phyloP scores from a whole-genome alignment of 2,329 filamentous ascomycete species.

The Pseudopithomyces chartarum region DNA sequence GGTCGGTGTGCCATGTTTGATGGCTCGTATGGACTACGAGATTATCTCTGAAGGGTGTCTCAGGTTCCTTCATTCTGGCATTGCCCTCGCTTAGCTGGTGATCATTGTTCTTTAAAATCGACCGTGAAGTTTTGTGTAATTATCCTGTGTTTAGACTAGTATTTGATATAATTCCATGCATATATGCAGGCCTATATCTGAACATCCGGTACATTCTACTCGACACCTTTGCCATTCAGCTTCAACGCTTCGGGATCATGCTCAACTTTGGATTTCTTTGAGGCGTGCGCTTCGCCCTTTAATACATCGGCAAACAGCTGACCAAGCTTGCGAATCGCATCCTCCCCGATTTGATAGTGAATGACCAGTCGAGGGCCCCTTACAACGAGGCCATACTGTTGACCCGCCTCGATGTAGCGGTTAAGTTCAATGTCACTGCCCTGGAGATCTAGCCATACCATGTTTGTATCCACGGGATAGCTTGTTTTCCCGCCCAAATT shows the following conservation, averaged over 20 bases:
- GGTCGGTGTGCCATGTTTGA: background rate
- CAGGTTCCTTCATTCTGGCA: background rate
- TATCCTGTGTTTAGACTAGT: too few species aligned
- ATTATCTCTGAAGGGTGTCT: background rate
- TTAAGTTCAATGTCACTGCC: conserved; percentile 59
- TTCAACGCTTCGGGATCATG: conserved; percentile 26
- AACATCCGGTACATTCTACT: conserved; percentile 14
- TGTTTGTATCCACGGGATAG: conserved; percentile 83
- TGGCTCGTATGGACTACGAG: conserved; percentile 1
- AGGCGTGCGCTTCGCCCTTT: conserved; percentile 17
- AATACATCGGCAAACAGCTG: conserved; percentile 26
- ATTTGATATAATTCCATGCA: too few species aligned
- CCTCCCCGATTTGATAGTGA: conserved; percentile 74
- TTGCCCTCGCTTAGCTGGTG: too few species aligned
- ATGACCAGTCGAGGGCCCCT: conserved; percentile 66
- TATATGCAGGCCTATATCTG: background rate
- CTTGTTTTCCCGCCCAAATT: conserved; percentile 69
- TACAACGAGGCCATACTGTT: conserved; percentile 63
- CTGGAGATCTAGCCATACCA: conserved; percentile 82
- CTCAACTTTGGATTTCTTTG: conserved; percentile 16
- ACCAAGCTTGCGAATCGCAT: conserved; percentile 55
- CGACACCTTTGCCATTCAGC: conserved; percentile 35
- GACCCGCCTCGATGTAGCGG: conserved; percentile 59
- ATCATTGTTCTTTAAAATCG: too few species aligned
- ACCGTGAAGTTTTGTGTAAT: too few species aligned